Base-by-base conservation (phyloP, 1,284 basidiomycete genomes). In the Irpex sp. region DNA sequence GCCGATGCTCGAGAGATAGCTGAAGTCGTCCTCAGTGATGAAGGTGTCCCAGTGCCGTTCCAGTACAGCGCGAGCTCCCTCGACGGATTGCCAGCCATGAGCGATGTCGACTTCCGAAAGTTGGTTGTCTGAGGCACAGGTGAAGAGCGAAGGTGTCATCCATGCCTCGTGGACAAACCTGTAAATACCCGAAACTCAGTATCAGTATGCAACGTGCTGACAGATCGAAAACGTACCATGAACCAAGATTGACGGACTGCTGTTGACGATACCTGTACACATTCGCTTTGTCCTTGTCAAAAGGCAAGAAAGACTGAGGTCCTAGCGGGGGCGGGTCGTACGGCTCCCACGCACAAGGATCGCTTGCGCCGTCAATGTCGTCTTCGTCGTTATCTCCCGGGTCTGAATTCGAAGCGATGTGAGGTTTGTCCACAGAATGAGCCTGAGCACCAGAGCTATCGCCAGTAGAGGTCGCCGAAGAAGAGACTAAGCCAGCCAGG, bases 1-100 rank as follows among this genome's bases (percentile, higher is more conserved):
- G 1, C 88, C 89, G 55, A 86, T 81, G 62, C 75, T 77, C 0
- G 83, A 77, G 7, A 88, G 80, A 63, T 85, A 82, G n/a, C 78
- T 72, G 67, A 92, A 89, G 71, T 92, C 89, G 0, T 78, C 72
- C 58, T 83, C 80, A 11, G 78, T 86, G 72, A 93, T 86, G 76
- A 87, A 94, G 5, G 87, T 89, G 68, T 90, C 88, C 92, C 92
- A 94, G 73, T 92, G 91, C 54, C 79, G 78, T 74, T 93, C 90
- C 63, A 94, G 78, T 7, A 87, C 74, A 31, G 78, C 70, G 19
- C 82, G 79, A 17, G 90, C 88, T 65, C 73, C 71, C 2, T 72
- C 70, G 5, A 69, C 64, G 36, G 80, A 81, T 15, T 79, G 80
- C 79, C 83, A 86, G 7, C 83, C 84, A 59, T 72, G 76, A 31